Percentiles rank a stretch among this genome's conserved stretches.
Conservation (phyloP, 352 stramenopile species). For the Phytophthora sansomeana region DNA sequence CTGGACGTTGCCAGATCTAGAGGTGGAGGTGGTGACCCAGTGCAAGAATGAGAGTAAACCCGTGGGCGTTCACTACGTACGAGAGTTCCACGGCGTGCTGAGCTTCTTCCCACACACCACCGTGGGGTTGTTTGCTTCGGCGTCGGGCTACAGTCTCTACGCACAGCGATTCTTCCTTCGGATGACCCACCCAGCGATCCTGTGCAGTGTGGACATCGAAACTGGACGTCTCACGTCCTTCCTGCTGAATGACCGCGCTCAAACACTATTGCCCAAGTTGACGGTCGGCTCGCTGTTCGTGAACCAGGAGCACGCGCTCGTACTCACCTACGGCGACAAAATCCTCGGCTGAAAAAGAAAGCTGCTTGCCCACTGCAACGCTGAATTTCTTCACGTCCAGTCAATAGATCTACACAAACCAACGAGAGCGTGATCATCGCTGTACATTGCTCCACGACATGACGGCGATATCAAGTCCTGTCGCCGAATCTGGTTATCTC, state of each 20-base stretch:
- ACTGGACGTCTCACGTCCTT: slow-evolving; percentile 59
- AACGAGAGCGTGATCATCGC: background rate
- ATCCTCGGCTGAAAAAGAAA: slow-evolving; percentile 52
- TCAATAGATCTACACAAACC: slow-evolving; percentile 16
- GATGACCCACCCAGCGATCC: slow-evolving; percentile 64
- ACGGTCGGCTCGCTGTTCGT: slow-evolving; percentile 72
- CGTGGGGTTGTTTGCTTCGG: slow-evolving; percentile 73
- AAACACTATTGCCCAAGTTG: slow-evolving; percentile 68
- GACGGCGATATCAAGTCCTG: too few species aligned
- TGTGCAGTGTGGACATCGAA: slow-evolving; percentile 58
- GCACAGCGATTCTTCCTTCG: slow-evolving; percentile 77
- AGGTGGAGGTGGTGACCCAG: slow-evolving; percentile 78
- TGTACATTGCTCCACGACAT: too few species aligned
- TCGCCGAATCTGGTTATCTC: slow-evolving; percentile 9
- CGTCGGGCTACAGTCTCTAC: slow-evolving; percentile 84
- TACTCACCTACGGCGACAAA: slow-evolving; percentile 75
- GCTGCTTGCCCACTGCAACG: background rate
- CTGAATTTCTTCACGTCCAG: slow-evolving; percentile 10
- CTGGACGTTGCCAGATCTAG: slow-evolving; percentile 68
- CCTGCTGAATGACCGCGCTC: slow-evolving; percentile 67
- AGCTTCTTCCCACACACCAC: slow-evolving; percentile 47
- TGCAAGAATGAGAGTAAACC: slow-evolving; percentile 84
- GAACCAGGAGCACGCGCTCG: slow-evolving; percentile 65
- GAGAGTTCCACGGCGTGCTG: slow-evolving; percentile 82
- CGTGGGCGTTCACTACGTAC: slow-evolving; percentile 70